Evolutionary conservation across 805 yeast genomes (phyloP).

Genomic region (Kuraishia cidri): DNA sequence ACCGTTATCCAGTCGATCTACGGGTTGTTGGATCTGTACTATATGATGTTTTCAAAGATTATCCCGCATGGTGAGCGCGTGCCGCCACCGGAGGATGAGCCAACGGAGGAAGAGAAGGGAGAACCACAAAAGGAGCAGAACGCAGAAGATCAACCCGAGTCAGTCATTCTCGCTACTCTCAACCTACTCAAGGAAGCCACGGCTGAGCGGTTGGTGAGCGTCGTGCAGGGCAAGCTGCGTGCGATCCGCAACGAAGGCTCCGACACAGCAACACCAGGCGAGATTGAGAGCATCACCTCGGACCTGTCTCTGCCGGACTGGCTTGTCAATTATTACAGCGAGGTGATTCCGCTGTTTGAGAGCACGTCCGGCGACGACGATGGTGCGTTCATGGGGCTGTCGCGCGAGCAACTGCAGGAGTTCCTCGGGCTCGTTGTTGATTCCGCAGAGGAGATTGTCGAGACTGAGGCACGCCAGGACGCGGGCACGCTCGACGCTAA

Average conservation of each 20-base stretch:
- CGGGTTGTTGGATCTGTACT: conserved; percentile 59
- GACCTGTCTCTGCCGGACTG: conserved; percentile 82
- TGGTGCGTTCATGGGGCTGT: conserved; percentile 31
- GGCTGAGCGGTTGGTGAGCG: conserved; percentile 27
- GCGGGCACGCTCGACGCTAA: conserved; percentile 16
- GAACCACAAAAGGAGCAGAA: background rate
- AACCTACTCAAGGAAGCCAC: conserved; percentile 22
- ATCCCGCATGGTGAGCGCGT: conserved; percentile 10
- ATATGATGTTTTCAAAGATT: conserved; percentile 53
- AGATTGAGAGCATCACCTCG: conserved; percentile 26
- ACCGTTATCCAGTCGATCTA: conserved; percentile 47
- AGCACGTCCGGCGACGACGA: conserved; percentile 15
- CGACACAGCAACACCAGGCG: conserved; percentile 6
- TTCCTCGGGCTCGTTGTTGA: conserved; percentile 35
- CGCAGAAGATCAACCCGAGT: conserved; percentile 6
- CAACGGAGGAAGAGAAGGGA: conserved; percentile 6
- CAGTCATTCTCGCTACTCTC: conserved; percentile 16
- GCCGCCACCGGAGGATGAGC: background rate
- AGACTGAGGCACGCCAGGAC: conserved; percentile 20
- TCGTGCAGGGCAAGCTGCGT: conserved; percentile 27
- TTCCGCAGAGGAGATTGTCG: conserved; percentile 32
- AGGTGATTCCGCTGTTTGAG: conserved; percentile 50
- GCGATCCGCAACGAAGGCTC: conserved; percentile 1
- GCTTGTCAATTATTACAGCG: conserved; percentile 57
- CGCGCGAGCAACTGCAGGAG: conserved; percentile 20